These are phyloP conservation scores for Leucogyrophana mollusca DNA, from an alignment of 768 basidiomycete species.

Conservation along the genomic window DNA sequence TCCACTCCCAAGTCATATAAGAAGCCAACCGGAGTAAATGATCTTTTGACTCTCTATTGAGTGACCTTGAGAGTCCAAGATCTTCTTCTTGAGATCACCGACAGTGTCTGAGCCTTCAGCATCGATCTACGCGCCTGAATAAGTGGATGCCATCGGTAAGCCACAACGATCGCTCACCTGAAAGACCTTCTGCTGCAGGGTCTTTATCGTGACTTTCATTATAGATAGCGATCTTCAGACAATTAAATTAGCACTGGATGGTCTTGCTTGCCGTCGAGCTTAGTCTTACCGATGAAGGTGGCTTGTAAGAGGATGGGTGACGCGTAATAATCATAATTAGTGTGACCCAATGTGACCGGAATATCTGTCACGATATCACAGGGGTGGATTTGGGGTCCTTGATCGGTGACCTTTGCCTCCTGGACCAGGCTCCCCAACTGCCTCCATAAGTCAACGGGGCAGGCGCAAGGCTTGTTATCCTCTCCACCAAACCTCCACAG, in stretches of 20 bases:
- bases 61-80: slow-evolving; percentile 73
- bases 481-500: slow-evolving; percentile 12
- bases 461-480: slow-evolving; percentile 8
- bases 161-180: slow-evolving; percentile 42
- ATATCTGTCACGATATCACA: slow-evolving; percentile 7
- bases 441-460: background rate
- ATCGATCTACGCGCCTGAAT: slow-evolving; percentile 54
- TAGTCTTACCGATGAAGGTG: slow-evolving; percentile 21
- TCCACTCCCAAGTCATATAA: background rate
- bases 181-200: slow-evolving; percentile 91
- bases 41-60: slow-evolving; percentile 79
- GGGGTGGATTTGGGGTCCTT: slow-evolving; percentile 20
- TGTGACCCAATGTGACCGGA: slow-evolving; percentile 19
- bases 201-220: slow-evolving; percentile 96
- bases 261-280: slow-evolving; percentile 12
- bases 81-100: slow-evolving; percentile 79
- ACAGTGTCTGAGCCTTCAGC: slow-evolving; percentile 76
- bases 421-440: slow-evolving; percentile 10
- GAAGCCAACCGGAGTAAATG: slow-evolving; percentile 81
- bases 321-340: slow-evolving; percentile 14
- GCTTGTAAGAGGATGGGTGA: slow-evolving; percentile 7
- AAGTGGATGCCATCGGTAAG: background rate
- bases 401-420: slow-evolving; percentile 15
- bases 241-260: background rate
- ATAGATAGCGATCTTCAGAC: slow-evolving; percentile 23